phyloP scores from a whole-genome alignment of 108 stramenopile genomes.

The Aurantiochytrium sp. region DNA sequence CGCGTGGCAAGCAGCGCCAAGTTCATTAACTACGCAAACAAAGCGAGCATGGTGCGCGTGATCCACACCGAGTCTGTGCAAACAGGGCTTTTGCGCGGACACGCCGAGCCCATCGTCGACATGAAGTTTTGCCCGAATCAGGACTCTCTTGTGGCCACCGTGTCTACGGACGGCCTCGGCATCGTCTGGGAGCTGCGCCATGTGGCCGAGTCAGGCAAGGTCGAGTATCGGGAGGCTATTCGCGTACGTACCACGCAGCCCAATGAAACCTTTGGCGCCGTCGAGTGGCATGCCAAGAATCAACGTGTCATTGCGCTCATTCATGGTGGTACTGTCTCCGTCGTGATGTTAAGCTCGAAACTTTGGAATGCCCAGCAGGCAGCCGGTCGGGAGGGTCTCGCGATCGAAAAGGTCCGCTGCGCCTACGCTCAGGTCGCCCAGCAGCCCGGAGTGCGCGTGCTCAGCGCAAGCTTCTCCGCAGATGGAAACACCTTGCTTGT shows the following conservation, averaged over 20 bases:
- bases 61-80: neutral
- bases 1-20: neutral
- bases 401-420: neutral
- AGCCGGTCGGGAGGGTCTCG: neutral
- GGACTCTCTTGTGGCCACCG: neutral
- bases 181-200: slow-evolving; percentile 1
- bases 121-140: neutral
- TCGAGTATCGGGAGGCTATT: neutral
- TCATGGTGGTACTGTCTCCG: neutral
- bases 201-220: neutral
- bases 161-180: neutral
- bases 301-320: neutral
- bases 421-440: neutral
- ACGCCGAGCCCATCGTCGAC: neutral
- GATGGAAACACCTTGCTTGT: neutral
- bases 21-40: neutral
- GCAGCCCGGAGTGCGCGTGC: neutral
- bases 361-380: neutral
- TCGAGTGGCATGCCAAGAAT: neutral
- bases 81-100: neutral
- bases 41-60: neutral
- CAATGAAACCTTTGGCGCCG: neutral
- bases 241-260: neutral
- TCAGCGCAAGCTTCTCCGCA: neutral
- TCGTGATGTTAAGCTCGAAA: neutral